These are phyloP conservation scores for Gardenia jasminoides DNA, from an alignment of 257 asterid species.

Conservation along the genomic window DNA sequence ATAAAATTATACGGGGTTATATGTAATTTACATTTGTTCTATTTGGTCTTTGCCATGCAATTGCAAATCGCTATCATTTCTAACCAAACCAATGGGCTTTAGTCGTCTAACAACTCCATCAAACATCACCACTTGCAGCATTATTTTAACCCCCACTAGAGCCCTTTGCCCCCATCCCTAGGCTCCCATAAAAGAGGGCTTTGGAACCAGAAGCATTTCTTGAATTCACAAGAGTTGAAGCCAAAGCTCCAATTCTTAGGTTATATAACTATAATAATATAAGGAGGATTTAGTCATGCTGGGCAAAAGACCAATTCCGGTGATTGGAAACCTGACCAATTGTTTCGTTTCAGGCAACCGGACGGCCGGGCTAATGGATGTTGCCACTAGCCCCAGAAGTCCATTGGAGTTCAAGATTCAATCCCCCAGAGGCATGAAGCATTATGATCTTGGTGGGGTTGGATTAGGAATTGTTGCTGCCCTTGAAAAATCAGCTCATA, in stretches of 20 bases:
- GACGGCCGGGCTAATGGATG: slow-evolving; percentile 20
- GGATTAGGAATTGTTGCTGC: slow-evolving; percentile 90
- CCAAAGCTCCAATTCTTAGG: neutral
- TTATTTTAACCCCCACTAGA: neutral
- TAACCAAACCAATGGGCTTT: slow-evolving; percentile 57
- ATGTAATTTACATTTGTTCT: too few species aligned
- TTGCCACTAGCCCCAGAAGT: slow-evolving; percentile 37
- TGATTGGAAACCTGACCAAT: slow-evolving; percentile 54
- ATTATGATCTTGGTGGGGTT: slow-evolving; percentile 64
- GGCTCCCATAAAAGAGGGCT: slow-evolving; percentile 23
- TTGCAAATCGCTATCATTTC: slow-evolving; percentile 25
- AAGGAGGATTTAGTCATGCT: slow-evolving; percentile 36
- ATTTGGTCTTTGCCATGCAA: neutral
- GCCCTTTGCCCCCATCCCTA: too few species aligned
- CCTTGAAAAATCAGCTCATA: slow-evolving; percentile 48
- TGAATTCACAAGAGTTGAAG: slow-evolving; percentile 6
- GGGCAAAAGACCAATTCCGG: slow-evolving; percentile 55
- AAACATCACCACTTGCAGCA: slow-evolving; percentile 18
- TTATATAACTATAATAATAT: neutral
- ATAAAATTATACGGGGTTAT: too few species aligned
- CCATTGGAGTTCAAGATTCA: slow-evolving; percentile 46
- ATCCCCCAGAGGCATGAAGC: slow-evolving; percentile 52
- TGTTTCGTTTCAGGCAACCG: slow-evolving; percentile 35
- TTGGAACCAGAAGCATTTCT: slow-evolving; percentile 6
- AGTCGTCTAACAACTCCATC: slow-evolving; percentile 48